A percentile compares a stretch with the other conserved stretches of the same genome.
Evolutionary conservation across 441 rosid genomes (phyloP).

Genomic region (Eruca vesicaria): DNA sequence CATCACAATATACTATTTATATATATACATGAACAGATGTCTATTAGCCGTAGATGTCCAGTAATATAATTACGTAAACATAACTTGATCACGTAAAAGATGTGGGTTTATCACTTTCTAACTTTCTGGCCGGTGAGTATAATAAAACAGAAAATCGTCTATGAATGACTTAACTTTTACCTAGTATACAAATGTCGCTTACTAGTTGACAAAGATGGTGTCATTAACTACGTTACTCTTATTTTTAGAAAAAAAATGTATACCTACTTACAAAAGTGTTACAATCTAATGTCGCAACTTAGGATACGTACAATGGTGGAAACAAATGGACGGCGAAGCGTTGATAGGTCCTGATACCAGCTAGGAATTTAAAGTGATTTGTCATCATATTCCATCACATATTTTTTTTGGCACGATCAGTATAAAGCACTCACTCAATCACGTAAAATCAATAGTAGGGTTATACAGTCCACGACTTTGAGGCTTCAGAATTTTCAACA

Average conservation of each 20-base stretch:
- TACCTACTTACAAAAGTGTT: no score
- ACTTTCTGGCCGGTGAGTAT: not conserved
- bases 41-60: no score
- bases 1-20: no score
- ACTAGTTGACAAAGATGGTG: not conserved
- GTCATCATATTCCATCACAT: constrained; percentile 2
- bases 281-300: not conserved
- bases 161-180: not conserved
- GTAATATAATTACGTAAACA: no score
- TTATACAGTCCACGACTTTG: constrained; percentile 2
- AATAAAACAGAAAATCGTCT: not conserved
- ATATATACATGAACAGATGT: no score
- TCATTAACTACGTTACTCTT: not conserved
- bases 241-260: no score
- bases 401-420: constrained; percentile 1
- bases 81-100: no score
- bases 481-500: not conserved
- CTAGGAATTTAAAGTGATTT: not conserved
- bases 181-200: not conserved
- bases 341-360: constrained; percentile 5
- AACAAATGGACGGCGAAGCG: not conserved
- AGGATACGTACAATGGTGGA: not conserved
- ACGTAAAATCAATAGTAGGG: constrained; percentile 6
- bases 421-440: not conserved
- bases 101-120: no score